These are phyloP conservation scores for Hypoxylon fragiforme DNA, from an alignment of 495 filamentous ascomycete genomes.

Conservation along the genomic window DNA sequence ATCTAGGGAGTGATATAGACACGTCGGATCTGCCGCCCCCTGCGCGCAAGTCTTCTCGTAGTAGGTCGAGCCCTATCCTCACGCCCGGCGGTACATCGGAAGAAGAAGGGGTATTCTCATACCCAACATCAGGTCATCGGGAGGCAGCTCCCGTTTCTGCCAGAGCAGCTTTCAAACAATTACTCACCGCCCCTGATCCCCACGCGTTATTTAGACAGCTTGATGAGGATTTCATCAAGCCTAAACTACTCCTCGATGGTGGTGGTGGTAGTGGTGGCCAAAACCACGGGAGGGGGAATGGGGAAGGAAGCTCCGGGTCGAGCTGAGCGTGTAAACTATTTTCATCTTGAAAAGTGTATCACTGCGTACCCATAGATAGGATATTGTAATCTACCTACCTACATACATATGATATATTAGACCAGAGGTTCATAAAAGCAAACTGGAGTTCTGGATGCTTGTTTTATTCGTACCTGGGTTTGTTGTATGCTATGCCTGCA, in stretches of 20 bases:
- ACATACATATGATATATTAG: conserved; percentile 4
- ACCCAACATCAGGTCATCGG: conserved; percentile 37
- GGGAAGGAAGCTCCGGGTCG: conserved; percentile 29
- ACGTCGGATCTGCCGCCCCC: conserved; percentile 63
- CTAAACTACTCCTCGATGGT: conserved; percentile 79
- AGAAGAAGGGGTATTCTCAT: conserved; percentile 40
- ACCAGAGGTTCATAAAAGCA: conserved; percentile 11
- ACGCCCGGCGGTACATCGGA: conserved; percentile 35
- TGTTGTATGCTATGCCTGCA: too few relatives aligned
- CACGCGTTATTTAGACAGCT: conserved; percentile 89
- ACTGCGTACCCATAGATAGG: conserved; percentile 13
- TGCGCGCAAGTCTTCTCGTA: conserved; percentile 45
- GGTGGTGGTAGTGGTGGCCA: conserved; percentile 38
- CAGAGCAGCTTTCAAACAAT: conserved; percentile 68
- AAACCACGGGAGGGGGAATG: conserved; percentile 24
- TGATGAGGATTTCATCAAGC: conserved; percentile 97
- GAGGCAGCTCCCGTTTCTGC: conserved; percentile 61
- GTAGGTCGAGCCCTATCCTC: conserved; percentile 61
- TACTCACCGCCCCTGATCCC: conserved; percentile 77
- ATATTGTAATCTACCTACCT: conserved; percentile 12
- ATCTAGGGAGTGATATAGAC: conserved; percentile 66
- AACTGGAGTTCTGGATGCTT: too few relatives aligned
- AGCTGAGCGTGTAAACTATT: conserved; percentile 2
- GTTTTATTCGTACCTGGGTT: too few relatives aligned
- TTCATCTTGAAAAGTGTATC: neutral